Percentiles rank a stretch among this genome's conserved stretches.
These are phyloP conservation scores for Blastobotrys proliferans DNA, from an alignment of 1,139 yeast genomes.

Conservation along the genomic window DNA sequence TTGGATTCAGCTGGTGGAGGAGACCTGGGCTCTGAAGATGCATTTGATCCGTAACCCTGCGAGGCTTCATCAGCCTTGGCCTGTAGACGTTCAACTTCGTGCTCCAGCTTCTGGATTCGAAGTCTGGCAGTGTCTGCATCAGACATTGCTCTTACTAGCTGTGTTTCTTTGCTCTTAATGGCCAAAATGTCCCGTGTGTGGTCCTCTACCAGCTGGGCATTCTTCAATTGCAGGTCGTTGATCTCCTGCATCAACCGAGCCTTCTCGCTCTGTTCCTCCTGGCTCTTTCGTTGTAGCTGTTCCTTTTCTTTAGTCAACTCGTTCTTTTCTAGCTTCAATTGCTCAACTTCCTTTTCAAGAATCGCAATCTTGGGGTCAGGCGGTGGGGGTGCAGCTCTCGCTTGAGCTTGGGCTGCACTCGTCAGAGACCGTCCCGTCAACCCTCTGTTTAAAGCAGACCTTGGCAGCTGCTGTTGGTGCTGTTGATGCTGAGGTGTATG, in stretches of 20 bases:
- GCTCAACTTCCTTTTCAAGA: conserved; percentile 43
- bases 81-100: conserved; percentile 40
- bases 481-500: background rate
- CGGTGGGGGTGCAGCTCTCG: conserved; percentile 16
- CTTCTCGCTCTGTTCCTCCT: conserved; percentile 45
- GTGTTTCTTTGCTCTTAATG: conserved; percentile 64
- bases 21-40: conserved; percentile 22
- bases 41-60: conserved; percentile 2
- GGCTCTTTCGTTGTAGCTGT: conserved; percentile 38
- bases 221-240: conserved; percentile 34
- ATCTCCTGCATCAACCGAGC: conserved; percentile 44
- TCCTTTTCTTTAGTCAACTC: conserved; percentile 49
- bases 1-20: conserved; percentile 13
- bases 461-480: conserved; percentile 2
- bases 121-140: conserved; percentile 56
- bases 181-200: conserved; percentile 49
- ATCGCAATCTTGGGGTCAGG: conserved; percentile 22
- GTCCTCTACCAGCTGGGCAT: conserved; percentile 46
- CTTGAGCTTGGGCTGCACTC: conserved; percentile 30
- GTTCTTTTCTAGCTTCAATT: conserved; percentile 44
- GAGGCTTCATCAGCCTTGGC: conserved; percentile 1
- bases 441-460: conserved; percentile 10
- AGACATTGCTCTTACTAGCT: conserved; percentile 52
- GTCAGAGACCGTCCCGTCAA: conserved; percentile 20
- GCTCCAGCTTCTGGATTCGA: conserved; percentile 49